Conservation (phyloP, 139 green algal species). For the Edaphochlamys debaryana region DNA sequence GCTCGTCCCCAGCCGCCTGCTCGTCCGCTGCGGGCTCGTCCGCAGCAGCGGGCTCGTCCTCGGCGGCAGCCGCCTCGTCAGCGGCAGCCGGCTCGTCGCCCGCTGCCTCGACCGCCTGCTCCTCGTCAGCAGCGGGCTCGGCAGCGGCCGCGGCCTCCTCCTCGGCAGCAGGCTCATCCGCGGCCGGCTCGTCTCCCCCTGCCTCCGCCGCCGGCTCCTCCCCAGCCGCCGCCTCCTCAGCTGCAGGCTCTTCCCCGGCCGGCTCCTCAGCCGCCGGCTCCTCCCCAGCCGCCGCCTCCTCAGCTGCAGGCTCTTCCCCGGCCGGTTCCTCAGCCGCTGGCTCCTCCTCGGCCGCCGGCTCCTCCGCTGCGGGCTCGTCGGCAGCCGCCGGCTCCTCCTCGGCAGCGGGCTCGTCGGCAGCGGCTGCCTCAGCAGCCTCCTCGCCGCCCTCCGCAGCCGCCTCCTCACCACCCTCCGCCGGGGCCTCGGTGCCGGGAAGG, state of each 20-base stretch:
- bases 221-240: background rate
- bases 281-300: background rate
- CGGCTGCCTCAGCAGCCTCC: background rate
- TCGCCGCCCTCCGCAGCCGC: background rate
- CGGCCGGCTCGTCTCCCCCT: background rate
- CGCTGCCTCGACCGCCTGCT: background rate
- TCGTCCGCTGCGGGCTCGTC: background rate
- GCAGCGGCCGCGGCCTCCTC: background rate
- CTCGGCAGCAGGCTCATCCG: background rate
- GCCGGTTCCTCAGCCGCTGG: background rate
- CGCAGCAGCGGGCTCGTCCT: background rate
- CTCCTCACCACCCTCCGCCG: background rate
- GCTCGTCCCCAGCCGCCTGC: background rate
- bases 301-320: background rate
- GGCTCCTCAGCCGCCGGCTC: background rate
- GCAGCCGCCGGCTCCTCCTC: background rate
- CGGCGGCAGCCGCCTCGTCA: background rate
- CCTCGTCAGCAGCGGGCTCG: background rate
- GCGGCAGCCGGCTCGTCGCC: background rate
- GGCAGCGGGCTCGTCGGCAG: background rate
- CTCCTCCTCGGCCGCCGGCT: background rate
- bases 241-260: background rate
- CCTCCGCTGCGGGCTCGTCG: background rate
- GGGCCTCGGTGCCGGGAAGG: background rate
- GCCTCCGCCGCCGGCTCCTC: background rate